Conservation (phyloP, 106 monocot species). For the Alisma plantagoaquatica region DNA sequence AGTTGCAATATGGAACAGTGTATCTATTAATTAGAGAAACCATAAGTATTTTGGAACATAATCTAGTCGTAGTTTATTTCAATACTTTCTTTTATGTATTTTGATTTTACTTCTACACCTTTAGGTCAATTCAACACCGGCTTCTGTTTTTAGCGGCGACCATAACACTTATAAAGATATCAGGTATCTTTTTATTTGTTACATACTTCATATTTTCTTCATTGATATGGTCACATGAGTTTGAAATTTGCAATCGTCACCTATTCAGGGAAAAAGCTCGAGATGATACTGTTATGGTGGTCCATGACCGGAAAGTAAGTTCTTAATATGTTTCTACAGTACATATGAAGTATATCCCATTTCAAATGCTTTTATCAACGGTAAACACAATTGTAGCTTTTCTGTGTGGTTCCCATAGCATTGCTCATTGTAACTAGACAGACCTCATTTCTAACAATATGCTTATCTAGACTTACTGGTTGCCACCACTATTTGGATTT, state of each 20-base stretch:
- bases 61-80: no score
- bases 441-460: no score
- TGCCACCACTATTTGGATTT: background rate
- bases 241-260: no score
- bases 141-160: conserved; percentile 13
- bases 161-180: conserved; percentile 21
- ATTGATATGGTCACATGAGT: background rate
- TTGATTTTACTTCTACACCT: background rate
- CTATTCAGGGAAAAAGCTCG: conserved; percentile 38
- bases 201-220: background rate
- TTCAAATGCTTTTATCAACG: no score
- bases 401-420: background rate
- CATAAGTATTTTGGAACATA: no score
- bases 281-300: conserved; percentile 43
- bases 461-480: no score
- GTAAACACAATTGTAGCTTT: background rate
- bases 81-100: background rate
- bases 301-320: conserved; percentile 61
- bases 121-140: conserved; percentile 20
- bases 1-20: background rate
- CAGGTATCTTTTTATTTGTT: conserved; percentile 12
- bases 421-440: no score
- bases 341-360: background rate
- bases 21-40: background rate
- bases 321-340: background rate